Conservation (phyloP, 2,329 filamentous ascomycete genomes). For the Metarhizium humberi region DNA sequence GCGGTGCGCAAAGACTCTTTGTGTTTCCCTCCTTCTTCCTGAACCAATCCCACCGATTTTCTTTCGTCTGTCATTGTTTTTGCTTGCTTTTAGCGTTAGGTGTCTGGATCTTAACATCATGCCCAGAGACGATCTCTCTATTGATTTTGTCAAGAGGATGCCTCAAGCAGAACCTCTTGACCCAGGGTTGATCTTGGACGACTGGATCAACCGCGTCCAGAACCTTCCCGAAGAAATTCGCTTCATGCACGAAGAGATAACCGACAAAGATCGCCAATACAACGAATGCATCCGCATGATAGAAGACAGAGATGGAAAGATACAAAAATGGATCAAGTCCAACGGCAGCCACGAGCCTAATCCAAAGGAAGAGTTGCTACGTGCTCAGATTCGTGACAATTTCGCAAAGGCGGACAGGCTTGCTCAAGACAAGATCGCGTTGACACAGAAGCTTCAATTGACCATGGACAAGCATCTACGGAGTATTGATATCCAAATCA, state of each 20-base stretch:
- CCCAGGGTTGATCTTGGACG: conserved; percentile 63
- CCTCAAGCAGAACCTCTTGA: conserved; percentile 52
- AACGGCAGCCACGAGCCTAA: conserved; percentile 67
- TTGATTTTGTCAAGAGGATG: conserved; percentile 61
- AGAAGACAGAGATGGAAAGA: conserved; percentile 60
- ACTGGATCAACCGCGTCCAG: conserved; percentile 65
- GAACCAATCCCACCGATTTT: not conserved
- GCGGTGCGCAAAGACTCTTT: not conserved
- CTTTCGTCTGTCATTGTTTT: not conserved
- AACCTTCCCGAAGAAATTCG: conserved; percentile 77
- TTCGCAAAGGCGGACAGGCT: conserved; percentile 61
- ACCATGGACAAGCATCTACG: conserved; percentile 54
- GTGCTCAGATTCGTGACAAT: conserved; percentile 56
- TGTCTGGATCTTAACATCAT: conserved; percentile 46
- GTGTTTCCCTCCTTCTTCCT: not conserved
- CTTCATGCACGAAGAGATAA: conserved; percentile 75
- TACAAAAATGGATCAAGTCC: conserved; percentile 73
- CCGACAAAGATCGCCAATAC: conserved; percentile 67
- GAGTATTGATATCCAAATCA: conserved; percentile 54
- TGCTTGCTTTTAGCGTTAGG: not conserved
- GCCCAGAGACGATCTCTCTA: conserved; percentile 65
- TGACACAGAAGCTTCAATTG: conserved; percentile 55
- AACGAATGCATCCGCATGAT: conserved; percentile 60
- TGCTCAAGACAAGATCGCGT: conserved; percentile 63
- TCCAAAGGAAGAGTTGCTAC: conserved; percentile 63